A percentile compares a stretch with the other conserved stretches of the same genome.
Evolutionary conservation across 371 early-diverging fungal genomes (phyloP).

Genomic region (Saksenaea vasiformis): DNA sequence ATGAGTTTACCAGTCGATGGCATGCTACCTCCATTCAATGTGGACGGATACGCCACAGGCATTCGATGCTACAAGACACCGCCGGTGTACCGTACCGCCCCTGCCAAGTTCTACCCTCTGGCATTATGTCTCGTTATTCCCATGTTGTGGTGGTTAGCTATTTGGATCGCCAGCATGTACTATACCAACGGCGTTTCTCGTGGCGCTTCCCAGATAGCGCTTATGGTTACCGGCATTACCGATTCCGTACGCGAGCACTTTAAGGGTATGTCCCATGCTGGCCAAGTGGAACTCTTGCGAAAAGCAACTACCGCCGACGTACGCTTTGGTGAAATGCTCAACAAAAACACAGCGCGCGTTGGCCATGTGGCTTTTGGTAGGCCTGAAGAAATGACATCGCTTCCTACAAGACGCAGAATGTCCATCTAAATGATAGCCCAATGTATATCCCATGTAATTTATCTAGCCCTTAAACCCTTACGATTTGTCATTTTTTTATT

Average conservation of each 20-base stretch:
- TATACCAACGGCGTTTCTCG: conserved; percentile 17
- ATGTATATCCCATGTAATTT: background rate
- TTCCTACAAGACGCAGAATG: conserved; percentile 9
- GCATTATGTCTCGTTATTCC: conserved; percentile 5
- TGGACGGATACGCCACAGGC: background rate
- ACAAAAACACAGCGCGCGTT: background rate
- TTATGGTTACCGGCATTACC: conserved; percentile 17
- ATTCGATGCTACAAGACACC: background rate
- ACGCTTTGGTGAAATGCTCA: conserved; percentile 12
- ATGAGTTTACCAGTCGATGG: background rate
- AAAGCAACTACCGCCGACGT: conserved; percentile 13
- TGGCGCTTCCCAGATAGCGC: conserved; percentile 14
- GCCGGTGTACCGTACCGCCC: background rate
- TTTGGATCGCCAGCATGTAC: conserved; percentile 15
- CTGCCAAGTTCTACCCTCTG: background rate
- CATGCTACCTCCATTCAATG: background rate
- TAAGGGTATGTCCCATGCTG: conserved; percentile 13
- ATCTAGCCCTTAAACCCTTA: background rate
- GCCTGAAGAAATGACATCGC: conserved; percentile 12
- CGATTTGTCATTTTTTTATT: too few species aligned
- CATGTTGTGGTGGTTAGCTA: conserved; percentile 12
- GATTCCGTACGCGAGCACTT: background rate
- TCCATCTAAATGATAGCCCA: background rate
- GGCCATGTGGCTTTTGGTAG: conserved; percentile 20
- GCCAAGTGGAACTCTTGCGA: conserved; percentile 2